A percentile compares a stretch with the other conserved stretches of the same genome.
phyloP scores from a whole-genome alignment of 345 rosid species.

The Acer yangbiense region DNA sequence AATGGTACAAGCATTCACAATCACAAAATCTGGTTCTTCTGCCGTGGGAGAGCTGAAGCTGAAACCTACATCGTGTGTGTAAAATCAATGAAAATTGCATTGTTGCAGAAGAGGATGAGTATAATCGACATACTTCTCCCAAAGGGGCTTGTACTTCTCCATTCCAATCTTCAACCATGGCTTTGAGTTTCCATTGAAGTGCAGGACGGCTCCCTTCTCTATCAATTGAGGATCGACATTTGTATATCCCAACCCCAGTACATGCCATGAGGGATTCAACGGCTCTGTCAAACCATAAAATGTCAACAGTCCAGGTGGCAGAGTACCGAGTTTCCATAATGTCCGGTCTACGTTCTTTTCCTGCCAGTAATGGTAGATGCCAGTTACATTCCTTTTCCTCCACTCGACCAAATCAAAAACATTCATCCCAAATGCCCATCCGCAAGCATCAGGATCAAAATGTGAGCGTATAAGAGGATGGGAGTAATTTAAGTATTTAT shows the following conservation, averaged over 20 bases:
- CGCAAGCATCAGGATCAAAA: conserved; percentile 96
- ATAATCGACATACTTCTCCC: conserved; percentile 94
- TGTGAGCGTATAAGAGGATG: conserved; percentile 87
- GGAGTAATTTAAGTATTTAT: conserved; percentile 78
- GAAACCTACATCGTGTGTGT: conserved; percentile 16
- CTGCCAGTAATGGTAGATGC: conserved; percentile 94
- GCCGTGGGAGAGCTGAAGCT: conserved; percentile 21
- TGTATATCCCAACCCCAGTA: conserved; percentile 88
- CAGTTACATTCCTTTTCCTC: conserved; percentile 89
- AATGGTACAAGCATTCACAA: conserved; percentile 41
- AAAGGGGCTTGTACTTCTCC: conserved; percentile 89
- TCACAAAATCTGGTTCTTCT: conserved; percentile 17
- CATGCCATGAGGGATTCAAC: conserved; percentile 81
- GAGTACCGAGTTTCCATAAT: conserved; percentile 89
- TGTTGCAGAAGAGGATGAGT: conserved; percentile 72
- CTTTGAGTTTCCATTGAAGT: conserved; percentile 90
- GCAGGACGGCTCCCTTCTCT: conserved; percentile 90
- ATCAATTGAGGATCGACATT: conserved; percentile 76
- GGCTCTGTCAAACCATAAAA: conserved; percentile 90
- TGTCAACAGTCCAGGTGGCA: conserved; percentile 88
- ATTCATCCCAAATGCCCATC: conserved; percentile 98
- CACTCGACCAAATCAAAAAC: conserved; percentile 85
- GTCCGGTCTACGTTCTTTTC: conserved; percentile 84
- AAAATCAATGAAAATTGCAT: conserved; percentile 84
- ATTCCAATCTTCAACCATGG: conserved; percentile 98